These are phyloP conservation scores for Linum tenue DNA, from an alignment of 345 rosid genomes.

Conservation along the genomic window DNA sequence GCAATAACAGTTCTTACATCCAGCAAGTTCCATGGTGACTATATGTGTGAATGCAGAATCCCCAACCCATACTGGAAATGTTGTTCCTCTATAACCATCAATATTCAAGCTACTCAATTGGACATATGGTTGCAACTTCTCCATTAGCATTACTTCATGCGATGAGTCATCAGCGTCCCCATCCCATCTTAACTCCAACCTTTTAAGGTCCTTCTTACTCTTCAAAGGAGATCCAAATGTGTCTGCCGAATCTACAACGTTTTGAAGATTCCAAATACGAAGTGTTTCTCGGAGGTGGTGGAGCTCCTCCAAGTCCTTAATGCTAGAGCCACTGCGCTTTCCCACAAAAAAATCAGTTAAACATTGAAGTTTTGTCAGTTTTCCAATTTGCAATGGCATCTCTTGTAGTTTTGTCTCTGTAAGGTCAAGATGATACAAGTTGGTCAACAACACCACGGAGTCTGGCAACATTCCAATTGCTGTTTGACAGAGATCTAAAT, in stretches of 20 bases:
- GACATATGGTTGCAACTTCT: constrained; percentile 32
- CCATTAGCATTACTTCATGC: constrained; percentile 13
- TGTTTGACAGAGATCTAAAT: constrained; percentile 16
- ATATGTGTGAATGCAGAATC: constrained; percentile 19
- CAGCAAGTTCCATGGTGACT: constrained; percentile 13
- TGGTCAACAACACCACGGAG: constrained; percentile 13
- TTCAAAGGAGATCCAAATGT: not conserved
- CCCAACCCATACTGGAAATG: constrained; percentile 25
- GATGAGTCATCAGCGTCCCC: not conserved
- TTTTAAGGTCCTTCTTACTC: constrained; percentile 16
- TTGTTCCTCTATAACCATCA: constrained; percentile 24
- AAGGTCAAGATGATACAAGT: constrained; percentile 19
- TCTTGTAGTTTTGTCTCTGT: constrained; percentile 14
- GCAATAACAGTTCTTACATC: constrained; percentile 24
- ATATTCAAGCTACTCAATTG: constrained; percentile 27
- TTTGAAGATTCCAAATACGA: not conserved
- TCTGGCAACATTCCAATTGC: constrained; percentile 16
- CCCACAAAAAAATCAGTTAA: constrained; percentile 8
- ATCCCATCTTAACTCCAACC: constrained; percentile 26
- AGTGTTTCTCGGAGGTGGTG: not conserved
- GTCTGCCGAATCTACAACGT: not conserved
- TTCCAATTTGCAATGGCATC: constrained; percentile 29
- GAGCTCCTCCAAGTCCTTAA: not conserved
- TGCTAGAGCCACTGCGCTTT: not conserved
- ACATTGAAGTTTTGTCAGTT: constrained; percentile 25